Evolutionary conservation across 768 basidiomycete genomes (phyloP).

Genomic region (Psilocybe azurescens): DNA sequence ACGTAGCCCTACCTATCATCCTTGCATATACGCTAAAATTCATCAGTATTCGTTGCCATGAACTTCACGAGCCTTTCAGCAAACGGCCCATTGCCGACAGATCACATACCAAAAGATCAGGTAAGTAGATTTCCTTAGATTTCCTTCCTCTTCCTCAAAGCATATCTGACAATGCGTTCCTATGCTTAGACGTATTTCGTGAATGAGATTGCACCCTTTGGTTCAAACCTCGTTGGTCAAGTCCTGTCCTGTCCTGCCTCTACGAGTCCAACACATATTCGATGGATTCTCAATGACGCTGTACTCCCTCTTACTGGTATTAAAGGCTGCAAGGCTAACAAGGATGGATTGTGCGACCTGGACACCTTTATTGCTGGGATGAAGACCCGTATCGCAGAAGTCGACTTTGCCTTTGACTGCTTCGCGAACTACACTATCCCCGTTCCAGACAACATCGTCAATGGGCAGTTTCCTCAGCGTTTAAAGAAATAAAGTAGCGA

Average conservation of each 20-base stretch:
- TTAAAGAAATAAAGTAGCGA: constrained; percentile 15
- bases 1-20: constrained; percentile 18
- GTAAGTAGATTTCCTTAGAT: constrained; percentile 48
- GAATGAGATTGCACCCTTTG: constrained; percentile 40
- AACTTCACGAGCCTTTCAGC: constrained; percentile 70
- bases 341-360: constrained; percentile 68
- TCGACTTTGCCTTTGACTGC: constrained; percentile 72
- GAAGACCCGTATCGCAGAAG: constrained; percentile 56
- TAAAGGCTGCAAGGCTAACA: constrained; percentile 58
- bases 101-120: constrained; percentile 61
- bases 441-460: constrained; percentile 41
- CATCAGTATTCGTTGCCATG: constrained; percentile 71
- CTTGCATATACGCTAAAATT: neutral
- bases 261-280: constrained; percentile 49
- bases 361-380: constrained; percentile 62
- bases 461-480: constrained; percentile 36
- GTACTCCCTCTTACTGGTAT: constrained; percentile 72
- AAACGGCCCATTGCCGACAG: constrained; percentile 64
- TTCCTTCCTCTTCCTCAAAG: constrained; percentile 29
- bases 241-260: constrained; percentile 44
- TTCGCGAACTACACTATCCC: constrained; percentile 53
- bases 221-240: constrained; percentile 47
- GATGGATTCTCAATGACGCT: constrained; percentile 77
- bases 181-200: constrained; percentile 32
- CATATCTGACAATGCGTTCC: constrained; percentile 37